A percentile compares a stretch with the other conserved stretches of the same genome.
Conservation (phyloP, 2,329 filamentous ascomycete genomes). For the Phyllosticta paracitricarpa region DNA sequence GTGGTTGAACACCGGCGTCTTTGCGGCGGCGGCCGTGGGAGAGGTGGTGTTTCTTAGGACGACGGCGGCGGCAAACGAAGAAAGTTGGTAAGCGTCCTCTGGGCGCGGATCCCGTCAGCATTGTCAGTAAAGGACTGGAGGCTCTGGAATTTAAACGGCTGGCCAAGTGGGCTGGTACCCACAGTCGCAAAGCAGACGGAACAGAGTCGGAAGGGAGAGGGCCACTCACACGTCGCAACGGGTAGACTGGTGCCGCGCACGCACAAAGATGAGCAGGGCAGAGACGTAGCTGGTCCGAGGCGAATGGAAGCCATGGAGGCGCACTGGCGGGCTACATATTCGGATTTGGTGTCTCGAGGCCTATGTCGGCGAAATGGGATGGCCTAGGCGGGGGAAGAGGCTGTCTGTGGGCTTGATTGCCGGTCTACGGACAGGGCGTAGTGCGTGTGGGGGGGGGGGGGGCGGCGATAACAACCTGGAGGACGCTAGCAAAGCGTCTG, state of each 20-base stretch:
- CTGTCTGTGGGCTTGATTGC: background rate
- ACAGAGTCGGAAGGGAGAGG: background rate
- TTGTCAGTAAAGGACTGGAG: background rate
- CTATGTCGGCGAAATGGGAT: background rate
- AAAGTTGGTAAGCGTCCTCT: background rate
- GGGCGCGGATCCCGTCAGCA: background rate
- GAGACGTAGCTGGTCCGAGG: background rate
- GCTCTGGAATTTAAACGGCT: background rate
- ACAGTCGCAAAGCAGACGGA: background rate
- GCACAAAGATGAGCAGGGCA: background rate
- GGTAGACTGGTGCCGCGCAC: background rate
- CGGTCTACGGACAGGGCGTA: background rate
- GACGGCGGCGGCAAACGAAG: background rate
- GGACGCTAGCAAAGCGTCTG: background rate
- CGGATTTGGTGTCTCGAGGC: background rate
- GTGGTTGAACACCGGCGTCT: slow-evolving; percentile 2
- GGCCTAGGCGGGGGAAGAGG: background rate
- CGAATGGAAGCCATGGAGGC: background rate
- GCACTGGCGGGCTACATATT: background rate
- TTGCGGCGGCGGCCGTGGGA: background rate
- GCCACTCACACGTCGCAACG: background rate
- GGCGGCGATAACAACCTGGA: background rate
- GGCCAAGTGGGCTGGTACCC: background rate
- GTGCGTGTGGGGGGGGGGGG: background rate
- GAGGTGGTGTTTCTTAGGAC: background rate